Evolutionary conservation across 176 grass and related monocot species (phyloP), one percentile per base, ranked within the genome.

Genomic region (Oryza meridionalis): DNA sequence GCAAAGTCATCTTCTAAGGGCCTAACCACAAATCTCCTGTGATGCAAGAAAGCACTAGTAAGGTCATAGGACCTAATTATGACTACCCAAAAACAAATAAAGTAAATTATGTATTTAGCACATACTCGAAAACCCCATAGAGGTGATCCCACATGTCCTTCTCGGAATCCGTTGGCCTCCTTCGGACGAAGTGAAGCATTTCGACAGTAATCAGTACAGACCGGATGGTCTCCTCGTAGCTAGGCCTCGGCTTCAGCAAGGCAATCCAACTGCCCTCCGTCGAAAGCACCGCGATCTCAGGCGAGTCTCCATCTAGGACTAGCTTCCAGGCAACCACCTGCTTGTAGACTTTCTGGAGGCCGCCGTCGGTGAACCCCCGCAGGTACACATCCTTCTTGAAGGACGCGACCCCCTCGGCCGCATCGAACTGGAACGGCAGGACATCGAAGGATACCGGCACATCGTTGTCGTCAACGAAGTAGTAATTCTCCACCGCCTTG

Each of bases 261-360:
- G 58, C 74, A 29, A 93, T 87, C 94, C 94, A 96, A n/a, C 71
- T 91, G 3, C 78, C 84, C 46, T 91, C 84, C 5, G 81, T 94
- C 1, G 65, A 90, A 16, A 91, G 70, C 25, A 89, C 94, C 0
- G 64, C 67, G 13, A 93, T 82, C 21, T 80, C 87, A 0, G 94
- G 91, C 16, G 65, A 50, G 5, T 81, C 64, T 17, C 86, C 69
- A 6, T 81, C 67, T 7, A 96, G 67, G 27, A 33, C 72, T 27
- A 95, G 58, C 88, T 92, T 95, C 93, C 93, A 95, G 1, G 88
- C 88, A 17, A 80, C 83, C 22, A 81, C 91, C 65, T 80, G 80
- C 82, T 90, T 86, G 66, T 90, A 93, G 1, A 93, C 85, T 24
- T 85, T 87, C 40, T 85, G 84, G 40, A 88, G 80, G 81, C 84